A percentile compares a stretch with the other conserved stretches of the same genome.
Evolutionary conservation across 1,139 yeast genomes (phyloP).

Genomic region (Nakaseomyces uthaithaninus): DNA sequence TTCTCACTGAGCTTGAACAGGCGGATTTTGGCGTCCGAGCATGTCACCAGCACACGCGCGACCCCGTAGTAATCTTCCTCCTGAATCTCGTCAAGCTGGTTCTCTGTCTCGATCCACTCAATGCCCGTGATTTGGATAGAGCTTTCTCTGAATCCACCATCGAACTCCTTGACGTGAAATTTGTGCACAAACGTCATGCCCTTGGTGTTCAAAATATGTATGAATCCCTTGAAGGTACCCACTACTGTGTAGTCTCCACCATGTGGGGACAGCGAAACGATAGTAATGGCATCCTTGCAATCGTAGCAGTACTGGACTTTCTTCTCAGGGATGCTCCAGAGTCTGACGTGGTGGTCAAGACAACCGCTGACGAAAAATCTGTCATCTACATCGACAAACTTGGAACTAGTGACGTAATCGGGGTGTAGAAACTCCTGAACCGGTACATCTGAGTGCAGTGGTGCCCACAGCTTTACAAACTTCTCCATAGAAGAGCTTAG

Average conservation of each 20-base stretch:
- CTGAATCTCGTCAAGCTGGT: conserved; percentile 41
- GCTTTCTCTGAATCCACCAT: conserved; percentile 12
- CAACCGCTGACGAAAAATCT: conserved; percentile 81
- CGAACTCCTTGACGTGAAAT: conserved; percentile 43
- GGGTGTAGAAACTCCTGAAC: conserved; percentile 61
- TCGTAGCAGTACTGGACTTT: conserved; percentile 35
- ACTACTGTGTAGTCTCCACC: conserved; percentile 55
- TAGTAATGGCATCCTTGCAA: conserved; percentile 29
- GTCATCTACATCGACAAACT: conserved; percentile 81
- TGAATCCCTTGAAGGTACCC: conserved; percentile 76
- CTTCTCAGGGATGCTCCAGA: conserved; percentile 80
- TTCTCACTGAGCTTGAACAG: conserved; percentile 34
- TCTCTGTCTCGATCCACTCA: conserved; percentile 31
- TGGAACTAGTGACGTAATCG: conserved; percentile 76
- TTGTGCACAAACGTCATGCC: conserved; percentile 50
- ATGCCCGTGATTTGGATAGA: conserved; percentile 7
- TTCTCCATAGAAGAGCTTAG: conserved; percentile 80
- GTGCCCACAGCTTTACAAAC: conserved; percentile 65
- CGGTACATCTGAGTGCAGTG: conserved; percentile 57
- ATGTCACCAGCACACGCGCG: conserved; percentile 43
- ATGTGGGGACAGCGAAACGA: conserved; percentile 23
- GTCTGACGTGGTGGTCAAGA: conserved; percentile 61
- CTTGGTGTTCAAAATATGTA: conserved; percentile 54
- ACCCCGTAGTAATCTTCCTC: conserved; percentile 21
- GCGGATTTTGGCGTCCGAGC: conserved; percentile 75